phyloP scores from a whole-genome alignment of 805 yeast genomes.

The Metschnikowia drakensbergensis region DNA sequence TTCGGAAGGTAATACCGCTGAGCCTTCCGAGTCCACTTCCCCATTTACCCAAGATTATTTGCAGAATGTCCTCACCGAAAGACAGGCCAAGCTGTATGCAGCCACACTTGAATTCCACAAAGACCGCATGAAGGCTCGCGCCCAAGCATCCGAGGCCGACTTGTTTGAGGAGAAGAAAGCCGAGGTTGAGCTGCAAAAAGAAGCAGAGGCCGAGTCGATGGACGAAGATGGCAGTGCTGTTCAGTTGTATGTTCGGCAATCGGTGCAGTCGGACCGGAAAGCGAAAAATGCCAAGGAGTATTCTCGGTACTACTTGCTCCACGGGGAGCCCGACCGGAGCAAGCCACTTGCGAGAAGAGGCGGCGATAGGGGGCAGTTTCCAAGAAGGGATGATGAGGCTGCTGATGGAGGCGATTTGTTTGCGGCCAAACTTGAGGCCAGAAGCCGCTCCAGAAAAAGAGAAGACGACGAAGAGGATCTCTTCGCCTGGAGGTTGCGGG shows the following conservation, averaged over 20 bases:
- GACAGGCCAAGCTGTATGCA: conserved; percentile 40
- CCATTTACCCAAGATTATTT: conserved; percentile 19
- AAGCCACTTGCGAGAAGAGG: conserved; percentile 13
- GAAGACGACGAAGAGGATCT: conserved; percentile 31
- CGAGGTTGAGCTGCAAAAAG: conserved; percentile 10
- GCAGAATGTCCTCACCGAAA: conserved; percentile 30
- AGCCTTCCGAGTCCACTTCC: not conserved
- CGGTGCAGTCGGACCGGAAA: conserved; percentile 54
- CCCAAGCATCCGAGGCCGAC: conserved; percentile 5
- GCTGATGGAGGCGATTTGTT: conserved; percentile 22
- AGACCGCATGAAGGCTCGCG: conserved; percentile 21
- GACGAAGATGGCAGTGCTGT: conserved; percentile 39
- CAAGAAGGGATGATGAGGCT: conserved; percentile 12
- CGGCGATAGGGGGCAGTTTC: conserved; percentile 12
- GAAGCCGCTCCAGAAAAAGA: conserved; percentile 5
- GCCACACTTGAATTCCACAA: conserved; percentile 33
- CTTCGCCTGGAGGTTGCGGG: conserved; percentile 32
- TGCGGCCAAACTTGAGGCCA: conserved; percentile 18
- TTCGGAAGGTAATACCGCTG: not conserved
- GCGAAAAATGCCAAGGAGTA: conserved; percentile 52
- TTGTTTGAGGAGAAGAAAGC: conserved; percentile 14
- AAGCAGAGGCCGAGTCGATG: conserved; percentile 18
- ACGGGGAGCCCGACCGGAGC: conserved; percentile 65
- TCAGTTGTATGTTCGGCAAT: conserved; percentile 44
- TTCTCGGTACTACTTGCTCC: conserved; percentile 61